Evolutionary conservation across 352 stramenopile genomes (phyloP).

Genomic region (Phytophthora sp.): DNA sequence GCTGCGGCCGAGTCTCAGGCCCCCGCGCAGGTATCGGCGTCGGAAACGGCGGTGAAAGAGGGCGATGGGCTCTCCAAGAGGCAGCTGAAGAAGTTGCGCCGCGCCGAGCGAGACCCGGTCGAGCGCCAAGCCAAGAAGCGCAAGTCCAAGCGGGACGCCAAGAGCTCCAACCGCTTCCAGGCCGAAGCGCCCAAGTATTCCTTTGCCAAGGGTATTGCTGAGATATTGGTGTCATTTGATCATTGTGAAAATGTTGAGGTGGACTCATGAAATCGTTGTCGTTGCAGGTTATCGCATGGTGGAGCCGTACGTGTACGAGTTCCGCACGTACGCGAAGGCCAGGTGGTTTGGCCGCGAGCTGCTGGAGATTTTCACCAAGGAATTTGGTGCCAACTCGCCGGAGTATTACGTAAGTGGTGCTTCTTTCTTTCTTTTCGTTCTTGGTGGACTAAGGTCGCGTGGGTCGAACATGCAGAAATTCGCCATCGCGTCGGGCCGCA

Average conservation of each 20-base stretch:
- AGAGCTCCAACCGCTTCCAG: conserved; percentile 43
- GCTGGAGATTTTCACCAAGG: conserved; percentile 90
- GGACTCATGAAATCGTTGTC: conserved; percentile 8
- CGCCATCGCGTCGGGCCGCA: conserved; percentile 93
- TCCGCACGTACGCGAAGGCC: conserved; percentile 94
- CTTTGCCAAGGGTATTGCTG: conserved; percentile 48
- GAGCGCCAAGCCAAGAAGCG: conserved; percentile 54
- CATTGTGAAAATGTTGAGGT: background rate
- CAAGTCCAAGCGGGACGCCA: conserved; percentile 56
- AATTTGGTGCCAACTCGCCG: conserved; percentile 85
- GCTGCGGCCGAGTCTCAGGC: background rate
- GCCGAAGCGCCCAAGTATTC: conserved; percentile 60
- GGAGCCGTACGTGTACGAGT: conserved; percentile 96
- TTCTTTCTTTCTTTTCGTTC: background rate
- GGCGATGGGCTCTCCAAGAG: conserved; percentile 38
- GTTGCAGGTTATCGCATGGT: conserved; percentile 81
- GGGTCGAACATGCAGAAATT: conserved; percentile 60
- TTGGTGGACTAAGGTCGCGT: conserved; percentile 1
- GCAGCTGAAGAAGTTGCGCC: conserved; percentile 54
- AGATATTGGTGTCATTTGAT: conserved; percentile 2
- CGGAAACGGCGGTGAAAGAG: conserved; percentile 4
- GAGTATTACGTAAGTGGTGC: conserved; percentile 80
- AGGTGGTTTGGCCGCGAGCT: conserved; percentile 93
- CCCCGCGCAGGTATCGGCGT: background rate
- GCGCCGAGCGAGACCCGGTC: conserved; percentile 29